Conservation (phyloP, 306 rosid species). For the Prinsepia uniflora region DNA sequence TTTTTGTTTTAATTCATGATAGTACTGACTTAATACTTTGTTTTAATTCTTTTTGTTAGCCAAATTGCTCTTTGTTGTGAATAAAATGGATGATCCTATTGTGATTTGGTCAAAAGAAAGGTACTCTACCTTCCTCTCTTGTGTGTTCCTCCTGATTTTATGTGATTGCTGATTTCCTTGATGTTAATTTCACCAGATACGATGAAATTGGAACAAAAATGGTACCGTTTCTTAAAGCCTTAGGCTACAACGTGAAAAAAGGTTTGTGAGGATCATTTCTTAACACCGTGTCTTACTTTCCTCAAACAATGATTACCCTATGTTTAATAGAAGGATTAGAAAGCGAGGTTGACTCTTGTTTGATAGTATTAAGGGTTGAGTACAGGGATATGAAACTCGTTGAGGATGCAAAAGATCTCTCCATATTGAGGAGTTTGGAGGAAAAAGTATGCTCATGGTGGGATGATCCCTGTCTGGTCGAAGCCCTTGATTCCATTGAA, state of each 20-base stretch:
- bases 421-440: not conserved
- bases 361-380: not conserved
- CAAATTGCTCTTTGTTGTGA: too few species aligned
- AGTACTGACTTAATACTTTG: too few species aligned
- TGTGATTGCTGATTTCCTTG: not conserved
- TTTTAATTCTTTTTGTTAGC: too few species aligned
- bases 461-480: constrained; percentile 87
- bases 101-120: constrained; percentile 66
- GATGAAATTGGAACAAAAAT: constrained; percentile 89
- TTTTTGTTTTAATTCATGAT: too few species aligned
- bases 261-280: constrained; percentile 39
- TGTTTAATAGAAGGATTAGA: not conserved
- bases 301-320: not conserved
- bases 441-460: constrained; percentile 63
- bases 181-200: constrained; percentile 50
- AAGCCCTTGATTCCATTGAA: constrained; percentile 75
- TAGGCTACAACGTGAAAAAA: constrained; percentile 95
- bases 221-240: constrained; percentile 70
- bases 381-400: not conserved
- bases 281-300: not conserved
- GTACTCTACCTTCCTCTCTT: constrained; percentile 28
- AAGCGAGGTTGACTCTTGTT: not conserved
- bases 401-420: not conserved
- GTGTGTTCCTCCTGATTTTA: not conserved
- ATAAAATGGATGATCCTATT: too few species aligned